Conservation (phyloP, 768 basidiomycete species). For the Cantharellus cinnabarinus region DNA sequence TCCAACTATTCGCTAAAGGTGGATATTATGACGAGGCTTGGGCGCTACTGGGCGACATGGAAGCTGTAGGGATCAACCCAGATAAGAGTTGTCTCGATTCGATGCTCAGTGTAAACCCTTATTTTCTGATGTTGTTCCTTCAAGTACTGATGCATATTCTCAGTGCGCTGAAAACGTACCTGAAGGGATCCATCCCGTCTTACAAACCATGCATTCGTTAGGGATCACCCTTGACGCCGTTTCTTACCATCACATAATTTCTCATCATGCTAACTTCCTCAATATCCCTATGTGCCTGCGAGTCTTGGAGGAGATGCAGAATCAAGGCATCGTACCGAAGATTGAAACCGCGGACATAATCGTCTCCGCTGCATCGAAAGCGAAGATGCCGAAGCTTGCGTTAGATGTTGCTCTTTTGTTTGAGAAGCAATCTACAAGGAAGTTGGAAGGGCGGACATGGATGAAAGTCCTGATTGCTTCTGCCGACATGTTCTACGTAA, state of each 20-base stretch:
- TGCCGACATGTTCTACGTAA: slow-evolving; percentile 47
- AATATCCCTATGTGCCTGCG: slow-evolving; percentile 50
- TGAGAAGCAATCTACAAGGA: slow-evolving; percentile 34
- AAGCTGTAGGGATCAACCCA: slow-evolving; percentile 27
- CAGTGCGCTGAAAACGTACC: slow-evolving; percentile 15
- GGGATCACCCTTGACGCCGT: slow-evolving; percentile 28
- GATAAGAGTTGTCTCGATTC: slow-evolving; percentile 32
- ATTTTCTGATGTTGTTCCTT: slow-evolving; percentile 4
- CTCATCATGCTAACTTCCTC: slow-evolving; percentile 22
- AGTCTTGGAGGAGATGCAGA: slow-evolving; percentile 36
- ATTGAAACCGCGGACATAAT: slow-evolving; percentile 30
- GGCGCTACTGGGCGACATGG: slow-evolving; percentile 54
- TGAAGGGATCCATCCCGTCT: slow-evolving; percentile 15
- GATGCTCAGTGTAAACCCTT: background rate
- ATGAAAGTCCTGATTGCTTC: slow-evolving; percentile 42
- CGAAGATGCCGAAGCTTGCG: slow-evolving; percentile 41
- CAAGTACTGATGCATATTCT: slow-evolving; percentile 11
- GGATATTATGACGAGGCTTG: slow-evolving; percentile 29
- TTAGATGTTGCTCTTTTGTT: slow-evolving; percentile 45
- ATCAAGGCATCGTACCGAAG: slow-evolving; percentile 28
- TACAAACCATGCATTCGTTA: slow-evolving; percentile 36
- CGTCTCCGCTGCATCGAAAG: slow-evolving; percentile 31
- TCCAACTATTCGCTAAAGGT: background rate
- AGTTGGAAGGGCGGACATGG: slow-evolving; percentile 38
- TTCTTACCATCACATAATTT: slow-evolving; percentile 35